Evolutionary conservation across 2,329 filamentous ascomycete genomes (phyloP), one percentile per base, ranked within the genome.

Genomic region (Exophiala viscosa): DNA sequence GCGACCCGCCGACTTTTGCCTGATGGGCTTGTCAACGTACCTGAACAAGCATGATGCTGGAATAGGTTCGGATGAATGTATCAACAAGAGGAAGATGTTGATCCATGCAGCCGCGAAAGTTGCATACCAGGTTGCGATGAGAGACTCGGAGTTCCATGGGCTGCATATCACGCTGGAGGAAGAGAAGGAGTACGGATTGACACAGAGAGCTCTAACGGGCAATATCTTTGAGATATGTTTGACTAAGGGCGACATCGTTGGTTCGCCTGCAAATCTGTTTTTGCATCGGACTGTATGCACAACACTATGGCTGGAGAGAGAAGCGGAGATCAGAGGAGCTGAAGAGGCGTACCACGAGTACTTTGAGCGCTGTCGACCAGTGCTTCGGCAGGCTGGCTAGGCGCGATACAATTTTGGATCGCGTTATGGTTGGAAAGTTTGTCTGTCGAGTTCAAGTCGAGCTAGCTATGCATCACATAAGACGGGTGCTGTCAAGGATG

Each of bases 41-140:
- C 28, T 44, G 17, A 34, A 40, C 31, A 32, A 34, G 4, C 47
- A 51, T 13, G n/a, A 14, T 2, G 28, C 28, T 17, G 42, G 13
- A 3, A 5, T n/a, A 34, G 52, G 35, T 15, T 18, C 18, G 15
- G 15, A 42, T 11, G 13, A 9, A 6, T 52, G n/a, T 58, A 28
- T 48, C 50, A 48, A 54, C 20, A 54, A 58, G 38, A 42, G 43
- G 18, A 20, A 46, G 2, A 15, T 49, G 8, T 34, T 52, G n/a
- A 35, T 52, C 11, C 39, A 14, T 9, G 48, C 43, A 2, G 51
- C 48, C 5, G 54, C 50, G 36, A 50, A 17, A 42, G 23, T 57
- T 35, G 54, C 54, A 2, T 50, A 17, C 7, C 28, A 28, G 14
- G 46, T 50, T 17, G 23, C 51, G 33, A 33, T 13, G n/a, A 50